Evolutionary conservation across 192 early-diverging fungal species (phyloP).

Genomic region (Cladochytrium replicatum): DNA sequence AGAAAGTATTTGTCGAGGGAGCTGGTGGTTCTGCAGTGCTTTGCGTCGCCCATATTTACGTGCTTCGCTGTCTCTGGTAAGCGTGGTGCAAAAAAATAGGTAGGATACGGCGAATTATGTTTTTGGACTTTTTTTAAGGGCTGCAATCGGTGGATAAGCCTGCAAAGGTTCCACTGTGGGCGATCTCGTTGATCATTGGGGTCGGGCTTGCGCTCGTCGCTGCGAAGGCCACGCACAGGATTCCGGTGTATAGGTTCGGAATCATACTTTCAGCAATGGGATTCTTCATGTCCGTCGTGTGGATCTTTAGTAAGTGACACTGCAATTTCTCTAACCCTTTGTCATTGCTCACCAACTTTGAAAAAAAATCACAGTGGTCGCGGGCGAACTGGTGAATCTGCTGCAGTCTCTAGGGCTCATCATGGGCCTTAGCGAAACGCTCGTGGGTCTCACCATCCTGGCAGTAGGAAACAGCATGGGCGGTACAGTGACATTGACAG

Average conservation of each 20-base stretch:
- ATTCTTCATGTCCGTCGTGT: slow-evolving; percentile 66
- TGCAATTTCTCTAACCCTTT: slow-evolving; percentile 3
- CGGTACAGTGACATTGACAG: slow-evolving; percentile 1
- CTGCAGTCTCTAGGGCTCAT: slow-evolving; percentile 69
- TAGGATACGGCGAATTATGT: slow-evolving; percentile 6
- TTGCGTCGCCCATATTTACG: slow-evolving; percentile 45
- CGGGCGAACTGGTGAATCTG: slow-evolving; percentile 82
- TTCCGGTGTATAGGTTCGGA: slow-evolving; percentile 9
- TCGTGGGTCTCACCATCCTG: slow-evolving; percentile 62
- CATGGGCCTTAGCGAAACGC: slow-evolving; percentile 65
- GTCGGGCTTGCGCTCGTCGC: slow-evolving; percentile 3
- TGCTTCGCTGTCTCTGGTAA: slow-evolving; percentile 16
- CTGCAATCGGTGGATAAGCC: not conserved
- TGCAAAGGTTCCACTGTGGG: slow-evolving; percentile 20
- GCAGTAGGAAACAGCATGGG: slow-evolving; percentile 56
- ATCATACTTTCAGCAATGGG: slow-evolving; percentile 40
- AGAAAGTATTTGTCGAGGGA: slow-evolving; percentile 38
- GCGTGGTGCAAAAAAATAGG: slow-evolving; percentile 1
- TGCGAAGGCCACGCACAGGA: slow-evolving; percentile 6
- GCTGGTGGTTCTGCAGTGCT: slow-evolving; percentile 47
- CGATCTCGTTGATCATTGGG: slow-evolving; percentile 9
- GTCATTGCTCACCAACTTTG: not conserved
- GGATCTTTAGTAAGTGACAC: slow-evolving; percentile 55
- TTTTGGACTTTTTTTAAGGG: not conserved
- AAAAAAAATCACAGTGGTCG: slow-evolving; percentile 39